phyloP scores from a whole-genome alignment of 169 alveolate species.

The Eimeria praecox region DNA sequence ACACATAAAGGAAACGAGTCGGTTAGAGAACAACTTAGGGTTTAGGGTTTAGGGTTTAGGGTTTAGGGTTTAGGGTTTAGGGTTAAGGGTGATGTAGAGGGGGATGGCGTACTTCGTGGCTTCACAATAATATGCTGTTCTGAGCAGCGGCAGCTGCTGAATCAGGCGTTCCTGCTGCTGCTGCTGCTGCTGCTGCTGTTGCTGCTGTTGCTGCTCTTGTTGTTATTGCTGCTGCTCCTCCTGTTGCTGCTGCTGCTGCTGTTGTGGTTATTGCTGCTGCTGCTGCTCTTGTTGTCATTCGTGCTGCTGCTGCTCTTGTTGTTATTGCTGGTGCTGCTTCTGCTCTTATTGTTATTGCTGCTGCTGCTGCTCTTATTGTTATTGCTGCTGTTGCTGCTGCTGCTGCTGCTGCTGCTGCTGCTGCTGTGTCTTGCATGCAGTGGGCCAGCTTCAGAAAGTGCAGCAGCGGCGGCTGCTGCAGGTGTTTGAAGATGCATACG shows the following conservation, averaged over 20 bases:
- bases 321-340: background rate
- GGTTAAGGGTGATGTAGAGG: background rate
- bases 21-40: slow-evolving; percentile 17
- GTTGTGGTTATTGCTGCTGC: background rate
- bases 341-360: background rate
- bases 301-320: background rate
- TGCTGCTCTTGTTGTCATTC: background rate
- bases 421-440: slow-evolving; percentile 62
- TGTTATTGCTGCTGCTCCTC: background rate
- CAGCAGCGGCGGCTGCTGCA: slow-evolving; percentile 85
- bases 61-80: slow-evolving; percentile 6
- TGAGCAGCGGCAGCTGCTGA: background rate
- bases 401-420: background rate
- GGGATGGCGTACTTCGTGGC: background rate
- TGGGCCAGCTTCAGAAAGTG: slow-evolving; percentile 83
- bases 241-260: background rate
- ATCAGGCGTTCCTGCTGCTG: background rate
- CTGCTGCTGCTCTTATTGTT: background rate
- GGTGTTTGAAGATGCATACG: slow-evolving; percentile 78
- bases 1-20: slow-evolving; percentile 80
- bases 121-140: background rate
- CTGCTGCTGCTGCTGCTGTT: background rate
- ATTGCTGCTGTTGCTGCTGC: background rate
- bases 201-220: background rate
- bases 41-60: background rate